A percentile compares a stretch with the other conserved stretches of the same genome.
Conservation (phyloP, 495 filamentous ascomycete species). For the Daldinia bambusicola region DNA sequence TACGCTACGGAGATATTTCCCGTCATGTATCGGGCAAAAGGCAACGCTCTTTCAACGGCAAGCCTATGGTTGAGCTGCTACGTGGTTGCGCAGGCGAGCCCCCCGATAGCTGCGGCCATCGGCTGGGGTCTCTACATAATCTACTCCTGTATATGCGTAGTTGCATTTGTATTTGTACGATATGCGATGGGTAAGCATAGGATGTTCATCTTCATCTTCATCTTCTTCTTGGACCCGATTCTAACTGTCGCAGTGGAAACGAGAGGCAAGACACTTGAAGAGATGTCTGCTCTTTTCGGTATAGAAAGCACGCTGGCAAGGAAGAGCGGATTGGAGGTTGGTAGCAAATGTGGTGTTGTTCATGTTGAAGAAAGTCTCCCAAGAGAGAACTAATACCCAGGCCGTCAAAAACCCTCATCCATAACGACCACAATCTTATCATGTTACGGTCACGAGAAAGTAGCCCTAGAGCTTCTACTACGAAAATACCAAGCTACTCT, state of each 20-base stretch:
- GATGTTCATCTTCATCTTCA: no score
- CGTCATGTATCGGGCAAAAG: constrained; percentile 35
- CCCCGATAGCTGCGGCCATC: constrained; percentile 32
- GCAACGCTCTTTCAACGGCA: constrained; percentile 35
- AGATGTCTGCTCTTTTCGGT: constrained; percentile 38
- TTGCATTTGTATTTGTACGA: constrained; percentile 40
- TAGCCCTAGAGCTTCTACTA: no score
- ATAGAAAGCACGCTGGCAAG: constrained; percentile 34
- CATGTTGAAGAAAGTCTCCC: background rate
- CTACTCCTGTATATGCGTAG: constrained; percentile 40
- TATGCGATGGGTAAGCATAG: constrained; percentile 32
- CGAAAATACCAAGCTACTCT: no score
- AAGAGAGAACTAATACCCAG: background rate
- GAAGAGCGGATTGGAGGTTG: background rate
- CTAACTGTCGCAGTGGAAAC: constrained; percentile 33
- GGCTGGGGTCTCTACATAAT: constrained; percentile 45
- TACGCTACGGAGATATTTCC: constrained; percentile 48
- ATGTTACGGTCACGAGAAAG: no score
- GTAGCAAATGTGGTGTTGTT: background rate
- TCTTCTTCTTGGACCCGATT: background rate
- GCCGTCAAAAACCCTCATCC: no score
- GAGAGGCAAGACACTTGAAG: constrained; percentile 33
- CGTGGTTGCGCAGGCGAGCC: constrained; percentile 40
- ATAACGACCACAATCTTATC: no score
- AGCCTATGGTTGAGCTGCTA: constrained; percentile 43